These are phyloP conservation scores for Penicillium simplicissimum DNA, from an alignment of 495 filamentous ascomycete species.

Conservation along the genomic window DNA sequence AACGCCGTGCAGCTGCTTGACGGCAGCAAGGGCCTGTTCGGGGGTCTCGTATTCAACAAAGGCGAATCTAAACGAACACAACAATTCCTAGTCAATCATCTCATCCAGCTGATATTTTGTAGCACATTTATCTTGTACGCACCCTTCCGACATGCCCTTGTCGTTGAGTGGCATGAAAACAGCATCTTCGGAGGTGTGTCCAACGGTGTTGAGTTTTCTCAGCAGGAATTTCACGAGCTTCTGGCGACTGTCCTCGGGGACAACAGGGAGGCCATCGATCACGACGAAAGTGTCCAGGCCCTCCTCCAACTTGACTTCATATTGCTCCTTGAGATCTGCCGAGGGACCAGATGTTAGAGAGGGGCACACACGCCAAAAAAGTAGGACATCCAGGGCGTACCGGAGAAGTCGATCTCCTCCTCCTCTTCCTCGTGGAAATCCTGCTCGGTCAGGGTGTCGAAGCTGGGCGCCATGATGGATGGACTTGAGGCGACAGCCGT, in stretches of 20 bases:
- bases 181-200: conserved; percentile 79
- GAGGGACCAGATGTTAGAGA: conserved; percentile 27
- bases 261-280: conserved; percentile 86
- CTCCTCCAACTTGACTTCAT: conserved; percentile 92
- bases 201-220: conserved; percentile 83
- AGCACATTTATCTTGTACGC: conserved; percentile 30
- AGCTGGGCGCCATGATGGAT: conserved; percentile 70
- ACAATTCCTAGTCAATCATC: conserved; percentile 14
- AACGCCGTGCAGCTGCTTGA: conserved; percentile 77
- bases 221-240: conserved; percentile 94
- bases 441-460: conserved; percentile 71
- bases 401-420: conserved; percentile 90
- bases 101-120: neutral
- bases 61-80: conserved; percentile 62
- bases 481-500: conserved; percentile 31
- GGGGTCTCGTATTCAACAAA: conserved; percentile 96
- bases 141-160: conserved; percentile 81
- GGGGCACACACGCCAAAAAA: conserved; percentile 28
- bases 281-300: conserved; percentile 95
- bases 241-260: conserved; percentile 76
- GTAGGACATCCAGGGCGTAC: conserved; percentile 38
- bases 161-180: conserved; percentile 92
- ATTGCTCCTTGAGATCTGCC: conserved; percentile 83
- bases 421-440: conserved; percentile 83
- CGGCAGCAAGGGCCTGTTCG: conserved; percentile 83